Evolutionary conservation across 768 basidiomycete species (phyloP).

Genomic region (Russula abietina): DNA sequence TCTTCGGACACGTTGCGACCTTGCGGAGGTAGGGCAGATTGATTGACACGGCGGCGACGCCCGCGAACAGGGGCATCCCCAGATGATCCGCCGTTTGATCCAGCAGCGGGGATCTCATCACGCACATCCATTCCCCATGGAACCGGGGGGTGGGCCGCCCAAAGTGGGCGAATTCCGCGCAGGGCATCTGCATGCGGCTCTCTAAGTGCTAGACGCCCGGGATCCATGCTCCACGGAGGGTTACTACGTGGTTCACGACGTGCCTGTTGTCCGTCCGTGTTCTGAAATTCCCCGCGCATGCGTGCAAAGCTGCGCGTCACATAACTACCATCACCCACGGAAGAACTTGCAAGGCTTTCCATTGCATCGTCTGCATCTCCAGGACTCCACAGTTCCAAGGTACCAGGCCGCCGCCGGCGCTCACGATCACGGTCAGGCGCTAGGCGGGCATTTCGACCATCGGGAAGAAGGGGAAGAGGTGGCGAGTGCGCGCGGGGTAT

Average conservation of each 20-base stretch:
- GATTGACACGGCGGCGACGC: conserved; percentile 21
- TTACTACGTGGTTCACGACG: conserved; percentile 7
- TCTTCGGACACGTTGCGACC: conserved; percentile 20
- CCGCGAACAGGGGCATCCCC: conserved; percentile 4
- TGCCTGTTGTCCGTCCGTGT: conserved; percentile 4
- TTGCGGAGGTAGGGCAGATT: conserved; percentile 11
- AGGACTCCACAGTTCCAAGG: conserved; percentile 6
- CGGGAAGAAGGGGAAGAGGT: conserved; percentile 3
- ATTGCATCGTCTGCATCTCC: conserved; percentile 14
- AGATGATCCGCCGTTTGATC: background rate
- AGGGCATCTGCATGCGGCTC: conserved; percentile 19
- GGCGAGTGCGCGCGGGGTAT: conserved; percentile 19
- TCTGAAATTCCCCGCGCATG: conserved; percentile 12
- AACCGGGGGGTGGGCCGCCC: conserved; percentile 8
- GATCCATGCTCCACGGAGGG: conserved; percentile 7
- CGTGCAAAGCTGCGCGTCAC: conserved; percentile 8
- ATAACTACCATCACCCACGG: background rate
- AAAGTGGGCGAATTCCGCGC: conserved; percentile 16
- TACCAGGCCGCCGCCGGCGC: conserved; percentile 4
- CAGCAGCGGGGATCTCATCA: background rate
- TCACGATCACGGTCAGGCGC: conserved; percentile 12
- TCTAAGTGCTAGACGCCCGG: conserved; percentile 4
- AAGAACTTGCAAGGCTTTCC: background rate
- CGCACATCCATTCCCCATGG: conserved; percentile 12
- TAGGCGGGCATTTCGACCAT: conserved; percentile 8